Conservation (phyloP, 176 grass and related monocot species). For the Phragmites australis region DNA sequence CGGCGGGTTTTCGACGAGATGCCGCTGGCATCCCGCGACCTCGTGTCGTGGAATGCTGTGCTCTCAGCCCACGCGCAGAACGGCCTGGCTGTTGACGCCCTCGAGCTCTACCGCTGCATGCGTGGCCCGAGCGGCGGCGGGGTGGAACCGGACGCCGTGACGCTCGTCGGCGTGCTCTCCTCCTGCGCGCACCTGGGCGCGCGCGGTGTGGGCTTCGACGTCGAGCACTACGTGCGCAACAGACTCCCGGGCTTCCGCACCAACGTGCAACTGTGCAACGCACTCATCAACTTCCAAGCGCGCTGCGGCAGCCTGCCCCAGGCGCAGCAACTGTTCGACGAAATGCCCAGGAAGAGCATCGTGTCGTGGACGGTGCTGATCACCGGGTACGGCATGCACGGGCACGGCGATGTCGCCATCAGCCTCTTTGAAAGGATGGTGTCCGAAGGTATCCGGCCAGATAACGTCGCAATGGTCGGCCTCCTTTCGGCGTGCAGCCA, state of each 20-base stretch:
- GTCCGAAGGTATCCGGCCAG: constrained; percentile 39
- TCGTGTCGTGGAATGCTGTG: constrained; percentile 72
- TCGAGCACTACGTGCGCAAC: constrained; percentile 39
- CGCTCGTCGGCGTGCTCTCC: constrained; percentile 60
- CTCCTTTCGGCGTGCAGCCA: constrained; percentile 70
- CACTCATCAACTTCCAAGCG: constrained; percentile 65
- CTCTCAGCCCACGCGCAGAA: constrained; percentile 65
- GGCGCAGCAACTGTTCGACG: constrained; percentile 58
- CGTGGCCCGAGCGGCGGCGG: constrained; percentile 3
- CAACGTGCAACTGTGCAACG: constrained; percentile 64
- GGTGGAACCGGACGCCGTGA: constrained; percentile 58
- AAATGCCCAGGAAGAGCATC: constrained; percentile 56
- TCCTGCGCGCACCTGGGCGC: constrained; percentile 60
- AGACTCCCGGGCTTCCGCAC: constrained; percentile 24
- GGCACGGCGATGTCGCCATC: constrained; percentile 45
- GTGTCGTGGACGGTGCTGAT: constrained; percentile 73
- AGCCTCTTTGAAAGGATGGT: constrained; percentile 59
- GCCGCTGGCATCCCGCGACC: constrained; percentile 35
- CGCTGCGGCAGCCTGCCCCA: constrained; percentile 42
- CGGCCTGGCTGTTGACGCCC: constrained; percentile 46
- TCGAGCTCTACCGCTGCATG: constrained; percentile 60
- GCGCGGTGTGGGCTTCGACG: constrained; percentile 36
- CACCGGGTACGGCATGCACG: constrained; percentile 65
- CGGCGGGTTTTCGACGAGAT: constrained; percentile 51
- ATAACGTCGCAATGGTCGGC: constrained; percentile 53